Percentiles rank a stretch among this genome's conserved stretches.
phyloP scores from a whole-genome alignment of 1,284 basidiomycete genomes.

The Ceratobasidium sp. region DNA sequence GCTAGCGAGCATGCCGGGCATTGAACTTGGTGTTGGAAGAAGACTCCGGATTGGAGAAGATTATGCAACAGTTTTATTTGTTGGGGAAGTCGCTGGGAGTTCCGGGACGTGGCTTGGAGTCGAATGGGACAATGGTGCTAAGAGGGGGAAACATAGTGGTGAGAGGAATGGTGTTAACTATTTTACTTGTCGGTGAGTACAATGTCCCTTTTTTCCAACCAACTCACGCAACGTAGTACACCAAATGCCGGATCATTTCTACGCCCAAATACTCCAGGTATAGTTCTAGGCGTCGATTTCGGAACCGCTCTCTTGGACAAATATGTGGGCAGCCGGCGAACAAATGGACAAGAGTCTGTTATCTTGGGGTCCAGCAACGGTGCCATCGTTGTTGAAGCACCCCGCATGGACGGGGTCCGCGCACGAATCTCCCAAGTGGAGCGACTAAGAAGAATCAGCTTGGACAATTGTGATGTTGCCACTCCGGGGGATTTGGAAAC shows the following conservation, averaged over 20 bases:
- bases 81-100: slow-evolving; percentile 75
- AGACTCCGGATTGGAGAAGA: slow-evolving; percentile 56
- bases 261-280: slow-evolving; percentile 66
- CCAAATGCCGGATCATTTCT: slow-evolving; percentile 80
- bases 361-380: slow-evolving; percentile 85
- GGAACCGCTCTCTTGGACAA: slow-evolving; percentile 79
- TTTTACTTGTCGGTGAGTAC: slow-evolving; percentile 80
- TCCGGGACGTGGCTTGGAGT: slow-evolving; percentile 88
- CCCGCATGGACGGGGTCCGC: slow-evolving; percentile 83
- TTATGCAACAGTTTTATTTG: slow-evolving; percentile 78
- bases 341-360: slow-evolving; percentile 70
- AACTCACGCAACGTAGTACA: slow-evolving; percentile 58
- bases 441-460: slow-evolving; percentile 79
- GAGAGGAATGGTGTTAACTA: slow-evolving; percentile 74
- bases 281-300: slow-evolving; percentile 78
- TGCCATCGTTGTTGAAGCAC: slow-evolving; percentile 87
- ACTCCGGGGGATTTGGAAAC: slow-evolving; percentile 67
- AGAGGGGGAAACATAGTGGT: slow-evolving; percentile 53
- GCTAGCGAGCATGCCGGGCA: background rate
- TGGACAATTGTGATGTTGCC: slow-evolving; percentile 78
- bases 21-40: slow-evolving; percentile 1
- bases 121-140: slow-evolving; percentile 94
- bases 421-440: slow-evolving; percentile 76
- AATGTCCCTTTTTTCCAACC: background rate
- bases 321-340: slow-evolving; percentile 73